A percentile compares a stretch with the other conserved stretches of the same genome.
phyloP scores from a whole-genome alignment of 2,329 filamentous ascomycete genomes.

The Elsinoe batatas region DNA sequence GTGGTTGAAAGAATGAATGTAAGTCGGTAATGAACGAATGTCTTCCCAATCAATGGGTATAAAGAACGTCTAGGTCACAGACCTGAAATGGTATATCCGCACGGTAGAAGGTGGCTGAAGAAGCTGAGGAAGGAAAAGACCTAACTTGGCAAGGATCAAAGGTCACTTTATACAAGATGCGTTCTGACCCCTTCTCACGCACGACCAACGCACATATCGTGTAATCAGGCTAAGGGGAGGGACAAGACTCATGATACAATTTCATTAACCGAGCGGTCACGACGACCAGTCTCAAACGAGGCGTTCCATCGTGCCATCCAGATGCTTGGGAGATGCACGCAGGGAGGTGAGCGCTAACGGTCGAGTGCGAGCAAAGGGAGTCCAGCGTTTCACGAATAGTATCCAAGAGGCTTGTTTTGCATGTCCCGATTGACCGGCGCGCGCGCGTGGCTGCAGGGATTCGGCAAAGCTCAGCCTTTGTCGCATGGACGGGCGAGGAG shows the following conservation, averaged over 20 bases:
- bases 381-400: conserved; percentile 2
- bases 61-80: conserved; percentile 10
- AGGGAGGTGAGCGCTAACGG: neutral
- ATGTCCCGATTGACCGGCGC: neutral
- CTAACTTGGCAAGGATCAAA: neutral
- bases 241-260: neutral
- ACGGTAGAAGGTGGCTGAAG: neutral
- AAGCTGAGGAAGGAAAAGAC: neutral
- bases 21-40: conserved; percentile 6
- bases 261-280: neutral
- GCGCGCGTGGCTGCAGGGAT: neutral
- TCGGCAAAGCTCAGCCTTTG: neutral
- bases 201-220: neutral
- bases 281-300: neutral
- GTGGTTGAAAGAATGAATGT: conserved; percentile 3
- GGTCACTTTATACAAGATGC: neutral
- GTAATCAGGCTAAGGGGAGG: neutral
- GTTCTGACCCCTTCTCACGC: no score
- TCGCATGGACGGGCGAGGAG: neutral
- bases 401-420: neutral
- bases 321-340: neutral
- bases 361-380: neutral
- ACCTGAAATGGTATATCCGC: neutral
- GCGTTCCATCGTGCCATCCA: neutral
- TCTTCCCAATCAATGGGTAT: conserved; percentile 10